phyloP scores from a whole-genome alignment of 2,329 filamentous ascomycete genomes.

The Colletotrichum tanaceti region DNA sequence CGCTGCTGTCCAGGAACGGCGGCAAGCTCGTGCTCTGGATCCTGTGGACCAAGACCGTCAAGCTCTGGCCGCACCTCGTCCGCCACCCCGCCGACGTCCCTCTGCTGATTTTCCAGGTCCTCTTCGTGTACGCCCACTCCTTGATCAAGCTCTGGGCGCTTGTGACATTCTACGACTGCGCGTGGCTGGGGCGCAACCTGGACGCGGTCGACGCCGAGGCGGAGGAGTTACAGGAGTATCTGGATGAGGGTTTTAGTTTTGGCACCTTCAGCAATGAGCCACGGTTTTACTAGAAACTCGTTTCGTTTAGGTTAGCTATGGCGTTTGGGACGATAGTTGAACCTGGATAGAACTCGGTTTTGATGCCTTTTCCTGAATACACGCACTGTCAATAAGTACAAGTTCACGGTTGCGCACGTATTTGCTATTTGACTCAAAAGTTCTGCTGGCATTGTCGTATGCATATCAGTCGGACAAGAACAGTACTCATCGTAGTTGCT shows the following conservation, averaged over 20 bases:
- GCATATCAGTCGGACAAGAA: no score
- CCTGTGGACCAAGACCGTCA: conserved; percentile 66
- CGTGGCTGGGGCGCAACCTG: conserved; percentile 57
- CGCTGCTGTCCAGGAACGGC: background rate
- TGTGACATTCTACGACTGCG: conserved; percentile 61
- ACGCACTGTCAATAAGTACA: no score
- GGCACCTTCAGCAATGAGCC: background rate
- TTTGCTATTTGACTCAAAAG: no score
- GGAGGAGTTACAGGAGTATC: background rate
- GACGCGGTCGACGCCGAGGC: conserved; percentile 40
- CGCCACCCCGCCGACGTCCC: conserved; percentile 63
- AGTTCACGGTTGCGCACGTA: no score
- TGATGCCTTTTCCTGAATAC: no score
- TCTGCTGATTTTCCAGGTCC: conserved; percentile 61
- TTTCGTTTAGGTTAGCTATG: no score
- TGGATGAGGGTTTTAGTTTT: conserved; percentile 1
- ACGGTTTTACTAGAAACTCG: no score
- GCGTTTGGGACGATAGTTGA: no score
- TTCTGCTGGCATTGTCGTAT: no score
- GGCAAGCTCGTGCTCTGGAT: conserved; percentile 56
- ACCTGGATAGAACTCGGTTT: no score
- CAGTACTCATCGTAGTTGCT: no score
- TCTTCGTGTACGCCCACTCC: conserved; percentile 69
- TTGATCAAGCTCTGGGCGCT: conserved; percentile 68
- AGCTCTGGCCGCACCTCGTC: conserved; percentile 64